Evolutionary conservation across 2,329 filamentous ascomycete genomes (phyloP).

Genomic region (Xylariaceae sp.): DNA sequence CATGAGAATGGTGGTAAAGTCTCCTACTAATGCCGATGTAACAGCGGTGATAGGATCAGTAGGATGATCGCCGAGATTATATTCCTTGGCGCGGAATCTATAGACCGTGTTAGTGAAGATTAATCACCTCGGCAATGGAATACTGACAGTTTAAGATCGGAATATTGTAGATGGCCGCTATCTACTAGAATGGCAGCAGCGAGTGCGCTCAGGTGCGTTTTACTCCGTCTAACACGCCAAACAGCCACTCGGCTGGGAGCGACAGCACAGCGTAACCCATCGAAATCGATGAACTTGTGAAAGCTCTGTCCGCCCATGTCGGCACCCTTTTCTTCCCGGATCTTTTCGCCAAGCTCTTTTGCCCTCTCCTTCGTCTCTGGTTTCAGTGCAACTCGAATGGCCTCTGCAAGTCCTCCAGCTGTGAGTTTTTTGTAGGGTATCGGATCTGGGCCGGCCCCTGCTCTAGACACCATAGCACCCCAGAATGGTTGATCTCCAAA

Average conservation of each 20-base stretch:
- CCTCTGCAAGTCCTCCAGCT: slow-evolving; percentile 61
- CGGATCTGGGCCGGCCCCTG: slow-evolving; percentile 69
- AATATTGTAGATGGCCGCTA: slow-evolving; percentile 62
- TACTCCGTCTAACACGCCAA: slow-evolving; percentile 70
- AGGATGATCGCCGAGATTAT: slow-evolving; percentile 75
- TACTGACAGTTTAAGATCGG: slow-evolving; percentile 69
- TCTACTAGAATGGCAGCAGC: slow-evolving; percentile 69
- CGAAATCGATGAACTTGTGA: slow-evolving; percentile 65
- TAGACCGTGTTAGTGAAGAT: slow-evolving; percentile 14
- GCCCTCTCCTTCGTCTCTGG: slow-evolving; percentile 58
- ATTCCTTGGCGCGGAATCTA: slow-evolving; percentile 58
- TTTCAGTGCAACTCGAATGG: slow-evolving; percentile 59
- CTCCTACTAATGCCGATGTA: slow-evolving; percentile 75
- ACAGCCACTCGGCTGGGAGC: slow-evolving; percentile 67
- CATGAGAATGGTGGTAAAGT: slow-evolving; percentile 77
- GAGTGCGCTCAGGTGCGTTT: slow-evolving; percentile 67
- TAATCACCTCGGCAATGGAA: not conserved
- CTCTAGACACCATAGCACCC: slow-evolving; percentile 71
- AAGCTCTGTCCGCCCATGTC: slow-evolving; percentile 66
- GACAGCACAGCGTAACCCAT: slow-evolving; percentile 67
- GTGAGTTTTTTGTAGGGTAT: slow-evolving; percentile 68
- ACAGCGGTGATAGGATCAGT: slow-evolving; percentile 77
- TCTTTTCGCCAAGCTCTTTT: slow-evolving; percentile 58
- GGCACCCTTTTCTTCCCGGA: slow-evolving; percentile 64
- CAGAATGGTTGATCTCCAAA: slow-evolving; percentile 85